These are phyloP conservation scores for Myriosclerotinia scirpicola DNA, from an alignment of 2,329 filamentous ascomycete genomes.

Conservation along the genomic window DNA sequence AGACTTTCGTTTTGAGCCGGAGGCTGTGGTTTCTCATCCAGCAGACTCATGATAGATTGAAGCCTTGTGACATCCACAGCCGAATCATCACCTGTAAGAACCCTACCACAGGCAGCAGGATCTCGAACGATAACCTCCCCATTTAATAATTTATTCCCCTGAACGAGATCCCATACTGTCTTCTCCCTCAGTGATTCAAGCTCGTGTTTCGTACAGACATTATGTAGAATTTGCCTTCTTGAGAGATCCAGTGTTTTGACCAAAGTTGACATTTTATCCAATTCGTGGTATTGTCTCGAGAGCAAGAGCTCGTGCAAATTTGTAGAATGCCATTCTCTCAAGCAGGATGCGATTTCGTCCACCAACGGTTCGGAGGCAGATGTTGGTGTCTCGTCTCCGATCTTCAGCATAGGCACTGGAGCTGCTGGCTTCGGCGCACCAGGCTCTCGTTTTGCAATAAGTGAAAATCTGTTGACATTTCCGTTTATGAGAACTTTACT, in stretches of 20 bases:
- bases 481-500: conserved; percentile 32
- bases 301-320: conserved; percentile 91
- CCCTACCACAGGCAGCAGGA: conserved; percentile 75
- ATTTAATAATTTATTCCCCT: conserved; percentile 89
- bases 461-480: conserved; percentile 43
- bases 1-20: conserved; percentile 63
- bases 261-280: conserved; percentile 79
- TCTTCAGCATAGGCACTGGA: conserved; percentile 94
- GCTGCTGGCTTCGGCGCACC: conserved; percentile 76
- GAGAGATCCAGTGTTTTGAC: conserved; percentile 82
- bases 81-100: conserved; percentile 89
- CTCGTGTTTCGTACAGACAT: conserved; percentile 86
- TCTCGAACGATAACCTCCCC: conserved; percentile 95
- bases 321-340: conserved; percentile 97
- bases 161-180: conserved; percentile 93
- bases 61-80: conserved; percentile 87
- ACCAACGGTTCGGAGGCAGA: conserved; percentile 87
- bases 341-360: conserved; percentile 94
- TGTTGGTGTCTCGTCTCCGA: conserved; percentile 93
- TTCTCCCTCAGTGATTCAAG: conserved; percentile 77
- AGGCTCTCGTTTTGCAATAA: conserved; percentile 59
- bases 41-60: conserved; percentile 92
- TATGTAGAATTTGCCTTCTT: conserved; percentile 87
- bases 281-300: conserved; percentile 72
- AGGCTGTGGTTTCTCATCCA: conserved; percentile 75